Evolutionary conservation across 2,329 filamentous ascomycete species (phyloP), one percentile per base, ranked within the genome.

Genomic region (Xylariaceae sp.): DNA sequence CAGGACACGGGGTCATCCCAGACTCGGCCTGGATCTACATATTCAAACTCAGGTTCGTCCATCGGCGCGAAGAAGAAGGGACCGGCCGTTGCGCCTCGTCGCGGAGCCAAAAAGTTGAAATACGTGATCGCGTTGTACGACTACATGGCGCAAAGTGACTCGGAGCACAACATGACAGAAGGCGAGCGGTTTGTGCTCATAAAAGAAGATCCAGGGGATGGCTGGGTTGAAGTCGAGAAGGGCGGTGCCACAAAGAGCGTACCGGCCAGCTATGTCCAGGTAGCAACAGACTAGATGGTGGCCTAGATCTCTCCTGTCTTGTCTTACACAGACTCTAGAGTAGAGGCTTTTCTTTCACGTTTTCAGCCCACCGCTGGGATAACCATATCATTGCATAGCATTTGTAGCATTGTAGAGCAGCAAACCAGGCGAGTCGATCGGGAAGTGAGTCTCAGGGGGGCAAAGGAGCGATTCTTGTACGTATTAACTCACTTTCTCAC

Each of bases 171-270:
- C 69, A 99, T 99, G 90, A 73, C 73, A 0, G 93, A 96, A 74
- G 94, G 94, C 0, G 94, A 99, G 75, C 83, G 87, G 55, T 95
- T 99, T 69, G 92, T 99, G 45, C 79, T 99, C 37, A 86, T 97
- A 62, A 92, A 87, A 68, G 87, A 90, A 58, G 93, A 97, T 71
- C 83, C 87, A 0, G 94, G 94, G 1, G 94, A 97, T 76, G 94
- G 94, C 0, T 99, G 94, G 94, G 90, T 88, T 34, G 94, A 97
- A 77, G 94, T 99, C 15, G 94, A 97, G 77, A 92, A 90, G 74
- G 92, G 90, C 15, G 92, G 92, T 1, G 79, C 86, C 47, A 90
- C 87, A 53, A 92, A 87, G 71, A 96, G 92, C 73, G 94, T 99
- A 56, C 94, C 94, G 51, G 92, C 92, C 44, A 96, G 91, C 73